These are phyloP conservation scores for Viridothelium virens DNA, from an alignment of 495 filamentous ascomycete genomes.

Conservation along the genomic window DNA sequence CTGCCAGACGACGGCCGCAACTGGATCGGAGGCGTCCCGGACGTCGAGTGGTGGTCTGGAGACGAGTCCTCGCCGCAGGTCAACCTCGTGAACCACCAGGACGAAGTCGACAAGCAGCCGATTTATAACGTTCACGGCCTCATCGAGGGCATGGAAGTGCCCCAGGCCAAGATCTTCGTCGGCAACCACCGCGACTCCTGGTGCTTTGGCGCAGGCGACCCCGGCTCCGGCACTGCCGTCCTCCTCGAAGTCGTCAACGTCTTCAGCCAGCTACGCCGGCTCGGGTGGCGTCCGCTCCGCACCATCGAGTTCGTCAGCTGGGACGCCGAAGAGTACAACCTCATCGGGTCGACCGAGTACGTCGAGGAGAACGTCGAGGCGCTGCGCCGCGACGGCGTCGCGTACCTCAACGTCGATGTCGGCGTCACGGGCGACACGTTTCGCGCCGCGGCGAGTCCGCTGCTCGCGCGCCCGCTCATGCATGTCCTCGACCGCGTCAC, in stretches of 20 bases:
- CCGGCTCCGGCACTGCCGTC: constrained; percentile 82
- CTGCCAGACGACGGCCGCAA: constrained; percentile 46
- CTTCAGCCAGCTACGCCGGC: constrained; percentile 63
- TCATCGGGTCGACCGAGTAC: constrained; percentile 90
- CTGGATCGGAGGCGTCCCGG: constrained; percentile 70
- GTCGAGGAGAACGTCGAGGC: constrained; percentile 62
- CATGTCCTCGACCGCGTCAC: constrained; percentile 62
- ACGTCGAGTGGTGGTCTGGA: constrained; percentile 76
- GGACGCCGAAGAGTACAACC: constrained; percentile 89
- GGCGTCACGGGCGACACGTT: constrained; percentile 70
- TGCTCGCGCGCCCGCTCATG: constrained; percentile 63
- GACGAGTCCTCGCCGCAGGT: constrained; percentile 66
- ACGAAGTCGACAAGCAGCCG: constrained; percentile 69
- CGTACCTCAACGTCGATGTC: constrained; percentile 89
- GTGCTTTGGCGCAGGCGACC: constrained; percentile 80
- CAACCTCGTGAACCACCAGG: constrained; percentile 79
- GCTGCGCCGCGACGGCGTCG: constrained; percentile 56
- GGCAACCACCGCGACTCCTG: constrained; percentile 93
- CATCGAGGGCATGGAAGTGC: constrained; percentile 73
- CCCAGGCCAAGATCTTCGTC: constrained; percentile 77
- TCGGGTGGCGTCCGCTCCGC: constrained; percentile 83
- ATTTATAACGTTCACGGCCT: constrained; percentile 86
- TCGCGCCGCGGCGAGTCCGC: constrained; percentile 65
- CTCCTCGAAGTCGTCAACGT: constrained; percentile 80
- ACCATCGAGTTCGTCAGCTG: constrained; percentile 93